phyloP scores from a whole-genome alignment of 192 early-diverging fungal genomes.

The Coemansia brasiliensis region DNA sequence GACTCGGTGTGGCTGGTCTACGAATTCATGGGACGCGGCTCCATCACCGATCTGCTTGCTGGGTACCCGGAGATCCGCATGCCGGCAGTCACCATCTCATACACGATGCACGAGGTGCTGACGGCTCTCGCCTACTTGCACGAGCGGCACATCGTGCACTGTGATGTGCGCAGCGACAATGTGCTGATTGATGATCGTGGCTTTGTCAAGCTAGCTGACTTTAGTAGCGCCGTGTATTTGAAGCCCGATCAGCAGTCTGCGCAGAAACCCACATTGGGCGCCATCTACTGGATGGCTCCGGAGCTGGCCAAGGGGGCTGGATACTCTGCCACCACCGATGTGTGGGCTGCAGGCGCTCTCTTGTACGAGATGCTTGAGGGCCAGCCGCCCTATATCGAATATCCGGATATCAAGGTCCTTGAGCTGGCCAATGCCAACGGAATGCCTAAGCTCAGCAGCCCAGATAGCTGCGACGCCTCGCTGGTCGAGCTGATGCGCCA shows the following conservation, averaged over 20 bases:
- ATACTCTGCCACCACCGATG: conserved; percentile 44
- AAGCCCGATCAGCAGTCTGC: conserved; percentile 37
- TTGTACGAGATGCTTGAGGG: conserved; percentile 57
- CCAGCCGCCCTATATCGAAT: conserved; percentile 57
- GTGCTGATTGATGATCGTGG: conserved; percentile 58
- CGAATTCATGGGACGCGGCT: conserved; percentile 58
- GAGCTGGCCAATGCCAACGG: conserved; percentile 52
- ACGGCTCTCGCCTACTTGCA: conserved; percentile 56
- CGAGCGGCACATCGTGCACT: conserved; percentile 51
- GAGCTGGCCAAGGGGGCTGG: conserved; percentile 53
- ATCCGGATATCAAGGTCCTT: conserved; percentile 53
- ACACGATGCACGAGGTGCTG: conserved; percentile 49
- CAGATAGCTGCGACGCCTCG: conserved; percentile 24
- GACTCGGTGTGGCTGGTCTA: conserved; percentile 59
- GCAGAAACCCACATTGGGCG: conserved; percentile 46
- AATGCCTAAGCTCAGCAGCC: conserved; percentile 28
- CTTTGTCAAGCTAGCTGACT: conserved; percentile 66
- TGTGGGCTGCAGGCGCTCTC: conserved; percentile 54
- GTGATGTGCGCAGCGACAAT: conserved; percentile 59
- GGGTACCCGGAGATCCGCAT: conserved; percentile 54
- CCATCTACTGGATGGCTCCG: conserved; percentile 59
- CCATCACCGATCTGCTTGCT: conserved; percentile 53
- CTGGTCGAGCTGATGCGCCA: conserved; percentile 42
- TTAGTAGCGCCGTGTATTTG: conserved; percentile 52
- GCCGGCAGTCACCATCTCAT: conserved; percentile 40